Evolutionary conservation across 129 eudicot genomes (phyloP), one percentile per base, ranked within the genome.

Genomic region (Flaveria linearis): DNA sequence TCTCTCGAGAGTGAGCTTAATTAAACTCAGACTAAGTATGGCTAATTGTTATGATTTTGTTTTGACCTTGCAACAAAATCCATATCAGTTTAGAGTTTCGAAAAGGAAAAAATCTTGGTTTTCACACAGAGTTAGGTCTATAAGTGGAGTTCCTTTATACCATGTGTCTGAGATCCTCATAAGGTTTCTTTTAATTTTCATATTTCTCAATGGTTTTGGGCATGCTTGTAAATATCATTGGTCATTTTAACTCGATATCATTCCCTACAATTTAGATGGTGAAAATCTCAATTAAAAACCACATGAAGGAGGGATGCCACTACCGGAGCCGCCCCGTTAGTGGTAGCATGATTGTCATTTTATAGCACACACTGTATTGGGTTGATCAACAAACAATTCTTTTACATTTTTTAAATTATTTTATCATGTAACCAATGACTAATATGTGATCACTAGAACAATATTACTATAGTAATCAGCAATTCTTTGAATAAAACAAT

Each of bases 51-150:
- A 14, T 36, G 13, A 33, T 71, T 30, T 51, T 42, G 63, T 53
- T 28, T 72, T 72, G 12, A 72, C 50, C 18, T 73, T 55, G 36
- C 39, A 58, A 23, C 41, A 57, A 23, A 18, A 39, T 56, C 51
- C 77, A 55, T 73, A 18, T 56, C 53, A 57, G 20, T 73, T 73
- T 43, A 15, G 39, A 7, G 30, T 73, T 72, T 12, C 9, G 30
- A 66, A 66, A 1, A 5, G 23, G 58, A n/a, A 52, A 52, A n/a
- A 16, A 52, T 23, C 23, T 52, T 16, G 58, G 22, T 52, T 57
- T 36, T 36, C 41, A 36, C 39, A 33, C 7, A 5, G 41, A 36
- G 41, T 36, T 36, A 36, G 41, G 41, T 36, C 41, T 36, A 5
- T 36, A 36, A 36, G 0, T 20, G 15, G 53, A 49, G 15, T 49